phyloP scores from a whole-genome alignment of 1,284 basidiomycete species.

The Ustilago bromivora region DNA sequence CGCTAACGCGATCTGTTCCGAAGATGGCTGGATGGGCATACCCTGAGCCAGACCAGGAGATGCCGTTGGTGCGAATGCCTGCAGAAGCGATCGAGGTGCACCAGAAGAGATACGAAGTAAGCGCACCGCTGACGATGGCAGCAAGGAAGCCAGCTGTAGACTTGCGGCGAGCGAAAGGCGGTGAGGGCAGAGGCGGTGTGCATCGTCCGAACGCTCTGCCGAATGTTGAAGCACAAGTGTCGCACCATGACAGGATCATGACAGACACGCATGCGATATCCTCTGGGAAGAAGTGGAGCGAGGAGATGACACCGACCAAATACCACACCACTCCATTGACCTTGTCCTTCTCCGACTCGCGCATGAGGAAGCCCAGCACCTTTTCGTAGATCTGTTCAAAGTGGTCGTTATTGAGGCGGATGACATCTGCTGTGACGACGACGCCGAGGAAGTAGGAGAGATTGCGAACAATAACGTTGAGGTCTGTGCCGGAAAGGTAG shows the following conservation, averaged over 20 bases:
- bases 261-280: conserved; percentile 67
- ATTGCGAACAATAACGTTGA: conserved; percentile 75
- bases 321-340: conserved; percentile 90
- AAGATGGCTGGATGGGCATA: conserved; percentile 53
- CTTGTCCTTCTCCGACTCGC: conserved; percentile 81
- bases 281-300: conserved; percentile 75
- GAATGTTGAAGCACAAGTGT: conserved; percentile 92
- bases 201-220: conserved; percentile 84
- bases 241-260: conserved; percentile 86
- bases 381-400: conserved; percentile 84
- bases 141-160: conserved; percentile 90
- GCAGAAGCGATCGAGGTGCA: conserved; percentile 61
- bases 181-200: conserved; percentile 80
- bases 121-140: conserved; percentile 81
- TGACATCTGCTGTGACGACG: conserved; percentile 81
- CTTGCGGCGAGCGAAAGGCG: conserved; percentile 85
- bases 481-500: conserved; percentile 72
- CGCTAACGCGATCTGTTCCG: conserved; percentile 53
- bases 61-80: conserved; percentile 54
- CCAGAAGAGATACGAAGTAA: conserved; percentile 85
- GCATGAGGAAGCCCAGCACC: conserved; percentile 88
- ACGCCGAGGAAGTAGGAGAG: conserved; percentile 79
- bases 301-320: conserved; percentile 87
- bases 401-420: conserved; percentile 78
- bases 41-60: conserved; percentile 59